phyloP scores from a whole-genome alignment of 2,329 filamentous ascomycete species.

The Atkinsonella hypoxylon region DNA sequence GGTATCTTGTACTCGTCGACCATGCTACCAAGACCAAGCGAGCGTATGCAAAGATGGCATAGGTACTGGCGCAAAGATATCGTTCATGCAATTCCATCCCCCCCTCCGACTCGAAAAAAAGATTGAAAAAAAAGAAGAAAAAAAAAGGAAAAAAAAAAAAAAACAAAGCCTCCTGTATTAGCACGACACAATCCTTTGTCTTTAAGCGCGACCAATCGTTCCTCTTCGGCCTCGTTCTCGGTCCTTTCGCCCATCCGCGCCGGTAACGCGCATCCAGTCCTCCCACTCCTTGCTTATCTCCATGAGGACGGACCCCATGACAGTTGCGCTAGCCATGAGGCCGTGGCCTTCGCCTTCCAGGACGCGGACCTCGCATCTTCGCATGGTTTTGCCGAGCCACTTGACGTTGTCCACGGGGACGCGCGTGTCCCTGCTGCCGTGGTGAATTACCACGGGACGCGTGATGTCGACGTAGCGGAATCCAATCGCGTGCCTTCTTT shows the following conservation, averaged over 20 bases:
- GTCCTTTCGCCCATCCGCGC: constrained; percentile 24
- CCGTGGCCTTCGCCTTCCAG: constrained; percentile 89
- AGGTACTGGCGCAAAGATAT: background rate
- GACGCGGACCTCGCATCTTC: constrained; percentile 79
- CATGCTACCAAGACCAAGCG: too few species aligned
- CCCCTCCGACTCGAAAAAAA: too few species aligned
- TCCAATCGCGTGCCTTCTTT: constrained; percentile 80
- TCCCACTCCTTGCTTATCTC: constrained; percentile 94
- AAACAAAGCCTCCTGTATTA: too few species aligned
- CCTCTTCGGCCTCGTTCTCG: constrained; percentile 19
- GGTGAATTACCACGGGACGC: constrained; percentile 81
- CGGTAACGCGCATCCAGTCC: constrained; percentile 61
- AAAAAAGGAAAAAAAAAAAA: background rate
- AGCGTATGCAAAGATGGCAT: background rate
- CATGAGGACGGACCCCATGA: constrained; percentile 90
- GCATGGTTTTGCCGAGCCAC: constrained; percentile 92
- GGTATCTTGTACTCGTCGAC: background rate
- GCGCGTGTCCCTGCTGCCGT: constrained; percentile 78
- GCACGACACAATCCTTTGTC: background rate
- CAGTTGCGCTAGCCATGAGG: constrained; percentile 82
- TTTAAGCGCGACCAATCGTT: constrained; percentile 9
- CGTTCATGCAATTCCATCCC: background rate
- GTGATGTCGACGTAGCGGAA: constrained; percentile 97
- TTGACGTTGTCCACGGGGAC: constrained; percentile 91
- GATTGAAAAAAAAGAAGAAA: background rate